Evolutionary conservation across 495 filamentous ascomycete genomes (phyloP).

Genomic region (Mytilinidion resinicola): DNA sequence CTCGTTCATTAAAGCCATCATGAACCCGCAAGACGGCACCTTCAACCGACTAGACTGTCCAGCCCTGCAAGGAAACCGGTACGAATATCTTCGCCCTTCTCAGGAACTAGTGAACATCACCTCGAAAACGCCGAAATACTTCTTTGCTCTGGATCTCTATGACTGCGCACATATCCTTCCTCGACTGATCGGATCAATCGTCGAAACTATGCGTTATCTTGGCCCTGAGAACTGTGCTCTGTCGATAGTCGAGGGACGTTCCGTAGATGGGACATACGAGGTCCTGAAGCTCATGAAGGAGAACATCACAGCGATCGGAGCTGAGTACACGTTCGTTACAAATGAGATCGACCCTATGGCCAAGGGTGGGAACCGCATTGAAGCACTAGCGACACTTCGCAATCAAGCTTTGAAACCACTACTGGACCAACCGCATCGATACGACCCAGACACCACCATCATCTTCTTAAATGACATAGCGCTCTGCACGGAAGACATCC

Average conservation of each 20-base stretch:
- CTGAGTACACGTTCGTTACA: constrained; percentile 35
- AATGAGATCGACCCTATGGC: constrained; percentile 37
- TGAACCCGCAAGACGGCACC: constrained; percentile 25
- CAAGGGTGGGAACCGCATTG: constrained; percentile 34
- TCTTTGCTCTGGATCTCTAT: constrained; percentile 46
- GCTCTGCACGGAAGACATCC: constrained; percentile 47
- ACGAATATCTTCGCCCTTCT: constrained; percentile 21
- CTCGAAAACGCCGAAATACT: constrained; percentile 31
- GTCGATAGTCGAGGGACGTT: constrained; percentile 47
- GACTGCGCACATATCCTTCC: constrained; percentile 41
- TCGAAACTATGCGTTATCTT: constrained; percentile 45
- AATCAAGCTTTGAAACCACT: constrained; percentile 43
- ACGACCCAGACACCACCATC: constrained; percentile 36
- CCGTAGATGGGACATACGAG: constrained; percentile 46
- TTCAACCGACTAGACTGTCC: constrained; percentile 30
- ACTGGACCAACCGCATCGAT: constrained; percentile 18
- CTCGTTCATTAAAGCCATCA: constrained; percentile 32
- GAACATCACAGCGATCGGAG: constrained; percentile 34
- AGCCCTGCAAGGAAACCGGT: constrained; percentile 15
- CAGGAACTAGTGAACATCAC: background rate
- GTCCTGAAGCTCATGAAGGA: constrained; percentile 36
- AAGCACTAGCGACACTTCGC: constrained; percentile 40
- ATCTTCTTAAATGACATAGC: constrained; percentile 49
- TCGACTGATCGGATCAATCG: constrained; percentile 41
- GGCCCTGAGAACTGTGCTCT: constrained; percentile 44